These are phyloP conservation scores for Diaporthe aspalathi DNA, from an alignment of 2,329 filamentous ascomycete genomes.

Conservation along the genomic window DNA sequence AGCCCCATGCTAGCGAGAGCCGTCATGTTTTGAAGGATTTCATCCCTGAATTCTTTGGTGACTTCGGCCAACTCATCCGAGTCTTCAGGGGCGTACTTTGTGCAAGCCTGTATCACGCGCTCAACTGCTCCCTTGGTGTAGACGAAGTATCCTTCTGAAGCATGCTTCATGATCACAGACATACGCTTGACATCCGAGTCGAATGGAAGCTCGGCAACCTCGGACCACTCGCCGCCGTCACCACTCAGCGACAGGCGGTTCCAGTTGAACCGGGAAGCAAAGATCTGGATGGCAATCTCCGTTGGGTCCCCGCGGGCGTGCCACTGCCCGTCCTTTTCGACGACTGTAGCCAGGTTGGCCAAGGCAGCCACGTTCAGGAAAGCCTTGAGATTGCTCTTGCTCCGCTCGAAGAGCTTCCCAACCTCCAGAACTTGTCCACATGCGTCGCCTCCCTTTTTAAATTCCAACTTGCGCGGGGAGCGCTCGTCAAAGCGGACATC, in stretches of 20 bases:
- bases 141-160: slow-evolving; percentile 28
- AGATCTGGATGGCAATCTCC: slow-evolving; percentile 76
- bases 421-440: background rate
- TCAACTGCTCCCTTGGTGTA: slow-evolving; percentile 72
- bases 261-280: slow-evolving; percentile 71
- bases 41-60: slow-evolving; percentile 36
- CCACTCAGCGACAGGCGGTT: slow-evolving; percentile 60
- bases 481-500: slow-evolving; percentile 41
- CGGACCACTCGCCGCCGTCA: slow-evolving; percentile 57
- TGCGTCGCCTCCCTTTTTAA: background rate
- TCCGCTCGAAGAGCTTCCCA: background rate
- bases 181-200: slow-evolving; percentile 75
- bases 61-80: slow-evolving; percentile 49
- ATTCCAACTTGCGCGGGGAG: background rate
- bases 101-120: slow-evolving; percentile 68
- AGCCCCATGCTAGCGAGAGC: slow-evolving; percentile 70
- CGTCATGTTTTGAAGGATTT: slow-evolving; percentile 66
- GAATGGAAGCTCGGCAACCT: slow-evolving; percentile 72
- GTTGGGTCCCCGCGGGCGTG: slow-evolving; percentile 71
- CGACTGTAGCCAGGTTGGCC: slow-evolving; percentile 69
- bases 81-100: slow-evolving; percentile 35
- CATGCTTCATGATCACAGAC: slow-evolving; percentile 67
- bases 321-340: slow-evolving; percentile 60
- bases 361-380: slow-evolving; percentile 68
- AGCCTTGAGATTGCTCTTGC: slow-evolving; percentile 56